phyloP scores from a whole-genome alignment of 768 basidiomycete species.

The Lactifluus pinguis region DNA sequence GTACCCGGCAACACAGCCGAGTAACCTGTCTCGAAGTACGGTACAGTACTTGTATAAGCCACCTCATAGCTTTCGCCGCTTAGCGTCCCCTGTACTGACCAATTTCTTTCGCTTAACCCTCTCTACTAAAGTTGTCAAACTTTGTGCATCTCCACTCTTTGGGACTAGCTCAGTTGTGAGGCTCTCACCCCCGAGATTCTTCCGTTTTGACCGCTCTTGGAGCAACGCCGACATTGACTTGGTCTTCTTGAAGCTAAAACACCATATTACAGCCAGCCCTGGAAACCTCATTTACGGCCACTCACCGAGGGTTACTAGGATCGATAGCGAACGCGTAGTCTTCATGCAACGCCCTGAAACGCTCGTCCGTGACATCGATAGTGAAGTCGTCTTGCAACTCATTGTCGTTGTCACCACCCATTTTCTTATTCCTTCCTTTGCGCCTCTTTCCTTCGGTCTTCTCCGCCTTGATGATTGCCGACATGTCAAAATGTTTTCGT shows the following conservation, averaged over 20 bases:
- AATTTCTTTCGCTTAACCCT: conserved; percentile 76
- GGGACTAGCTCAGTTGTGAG: background rate
- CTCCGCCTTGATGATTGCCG: conserved; percentile 80
- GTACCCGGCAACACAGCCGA: background rate
- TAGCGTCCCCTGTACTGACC: conserved; percentile 21
- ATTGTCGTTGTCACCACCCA: conserved; percentile 38
- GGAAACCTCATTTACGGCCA: conserved; percentile 11
- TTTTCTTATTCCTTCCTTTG: conserved; percentile 36
- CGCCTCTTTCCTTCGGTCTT: conserved; percentile 43
- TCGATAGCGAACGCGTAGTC: conserved; percentile 93
- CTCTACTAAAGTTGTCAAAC: conserved; percentile 64
- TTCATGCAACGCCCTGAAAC: conserved; percentile 83
- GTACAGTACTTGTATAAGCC: too few relatives aligned
- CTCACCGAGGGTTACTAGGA: conserved; percentile 90
- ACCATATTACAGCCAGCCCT: conserved; percentile 2
- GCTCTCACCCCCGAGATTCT: conserved; percentile 20
- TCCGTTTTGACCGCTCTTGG: conserved; percentile 69
- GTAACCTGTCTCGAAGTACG: background rate
- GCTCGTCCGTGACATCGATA: conserved; percentile 77
- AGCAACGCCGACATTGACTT: conserved; percentile 82
- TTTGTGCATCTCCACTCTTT: conserved; percentile 17
- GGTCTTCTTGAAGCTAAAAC: conserved; percentile 79
- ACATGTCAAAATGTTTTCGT: conserved; percentile 82
- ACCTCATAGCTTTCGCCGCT: conserved; percentile 28
- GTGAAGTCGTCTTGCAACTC: conserved; percentile 76